Evolutionary conservation across 1,284 basidiomycete species (phyloP).

Genomic region (Malassezia pachydermatis): DNA sequence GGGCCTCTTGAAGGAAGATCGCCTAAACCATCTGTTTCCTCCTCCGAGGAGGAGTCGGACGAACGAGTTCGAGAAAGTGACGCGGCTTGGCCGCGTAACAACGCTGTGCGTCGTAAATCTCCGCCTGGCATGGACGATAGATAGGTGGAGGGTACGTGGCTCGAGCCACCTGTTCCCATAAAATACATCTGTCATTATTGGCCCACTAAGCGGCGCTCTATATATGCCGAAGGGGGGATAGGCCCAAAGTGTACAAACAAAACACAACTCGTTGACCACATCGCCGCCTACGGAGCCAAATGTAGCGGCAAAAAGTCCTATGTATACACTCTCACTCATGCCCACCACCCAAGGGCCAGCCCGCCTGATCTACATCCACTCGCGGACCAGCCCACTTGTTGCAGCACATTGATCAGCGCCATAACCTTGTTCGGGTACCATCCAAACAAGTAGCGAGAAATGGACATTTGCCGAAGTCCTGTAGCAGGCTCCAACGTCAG

Average conservation of each 20-base stretch:
- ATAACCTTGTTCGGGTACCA: conserved; percentile 3
- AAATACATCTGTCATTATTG: too few relatives aligned
- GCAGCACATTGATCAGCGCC: neutral
- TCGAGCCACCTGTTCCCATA: too few relatives aligned
- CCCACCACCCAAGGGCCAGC: conserved; percentile 3
- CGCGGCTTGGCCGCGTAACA: conserved; percentile 1
- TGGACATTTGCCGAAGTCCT: conserved; percentile 5
- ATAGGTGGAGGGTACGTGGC: too few relatives aligned
- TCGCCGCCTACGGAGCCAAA: neutral
- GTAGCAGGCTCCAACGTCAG: neutral
- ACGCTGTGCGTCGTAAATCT: neutral
- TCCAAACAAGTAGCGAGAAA: conserved; percentile 2
- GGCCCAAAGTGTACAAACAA: neutral
- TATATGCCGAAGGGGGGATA: neutral
- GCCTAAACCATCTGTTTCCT: conserved; percentile 7
- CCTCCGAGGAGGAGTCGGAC: too few relatives aligned
- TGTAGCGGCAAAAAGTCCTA: neutral
- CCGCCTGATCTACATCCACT: neutral
- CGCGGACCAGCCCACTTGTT: conserved; percentile 3
- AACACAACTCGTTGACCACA: neutral
- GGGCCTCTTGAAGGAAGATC: neutral
- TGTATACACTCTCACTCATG: neutral
- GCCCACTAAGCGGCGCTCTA: too few relatives aligned
- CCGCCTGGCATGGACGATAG: neutral
- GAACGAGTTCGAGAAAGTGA: neutral